Percentiles rank a stretch among this genome's conserved stretches.
These are phyloP conservation scores for Hymenotorrendiella dingleyae DNA, from an alignment of 2,329 filamentous ascomycete species.

Conservation along the genomic window DNA sequence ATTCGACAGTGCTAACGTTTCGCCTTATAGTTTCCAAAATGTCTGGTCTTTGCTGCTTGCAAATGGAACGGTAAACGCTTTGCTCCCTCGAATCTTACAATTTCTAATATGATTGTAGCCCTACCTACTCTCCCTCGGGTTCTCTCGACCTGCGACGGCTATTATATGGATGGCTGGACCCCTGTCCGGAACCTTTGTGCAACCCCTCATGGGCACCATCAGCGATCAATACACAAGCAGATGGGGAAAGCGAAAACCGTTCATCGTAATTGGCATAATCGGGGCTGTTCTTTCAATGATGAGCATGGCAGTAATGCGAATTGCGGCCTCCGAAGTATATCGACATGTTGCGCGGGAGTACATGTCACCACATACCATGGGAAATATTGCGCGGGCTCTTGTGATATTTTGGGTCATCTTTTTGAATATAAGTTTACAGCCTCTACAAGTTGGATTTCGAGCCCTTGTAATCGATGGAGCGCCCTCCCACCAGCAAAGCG, in stretches of 20 bases:
- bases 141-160: constrained; percentile 46
- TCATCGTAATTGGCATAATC: constrained; percentile 43
- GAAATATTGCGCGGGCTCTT: constrained; percentile 5
- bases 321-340: constrained; percentile 32
- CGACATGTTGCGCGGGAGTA: not conserved
- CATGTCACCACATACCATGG: constrained; percentile 2
- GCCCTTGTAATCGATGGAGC: constrained; percentile 29
- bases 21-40: constrained; percentile 4
- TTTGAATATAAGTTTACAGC: constrained; percentile 30
- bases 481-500: constrained; percentile 27
- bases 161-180: constrained; percentile 50
- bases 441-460: constrained; percentile 28
- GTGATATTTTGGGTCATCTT: constrained; percentile 22
- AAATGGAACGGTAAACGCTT: constrained; percentile 3
- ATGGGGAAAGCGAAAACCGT: constrained; percentile 46
- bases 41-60: constrained; percentile 5
- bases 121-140: constrained; percentile 45
- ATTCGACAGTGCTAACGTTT: not conserved
- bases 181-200: constrained; percentile 45
- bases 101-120: constrained; percentile 31
- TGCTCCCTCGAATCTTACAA: not conserved
- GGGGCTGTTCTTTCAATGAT: constrained; percentile 45
- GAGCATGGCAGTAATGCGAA: constrained; percentile 41
- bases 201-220: constrained; percentile 47
- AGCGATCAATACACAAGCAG: constrained; percentile 43